A percentile compares a stretch with the other conserved stretches of the same genome.
Conservation (phyloP, 208 protist genomes). For the Vickermania spadyakhi region DNA sequence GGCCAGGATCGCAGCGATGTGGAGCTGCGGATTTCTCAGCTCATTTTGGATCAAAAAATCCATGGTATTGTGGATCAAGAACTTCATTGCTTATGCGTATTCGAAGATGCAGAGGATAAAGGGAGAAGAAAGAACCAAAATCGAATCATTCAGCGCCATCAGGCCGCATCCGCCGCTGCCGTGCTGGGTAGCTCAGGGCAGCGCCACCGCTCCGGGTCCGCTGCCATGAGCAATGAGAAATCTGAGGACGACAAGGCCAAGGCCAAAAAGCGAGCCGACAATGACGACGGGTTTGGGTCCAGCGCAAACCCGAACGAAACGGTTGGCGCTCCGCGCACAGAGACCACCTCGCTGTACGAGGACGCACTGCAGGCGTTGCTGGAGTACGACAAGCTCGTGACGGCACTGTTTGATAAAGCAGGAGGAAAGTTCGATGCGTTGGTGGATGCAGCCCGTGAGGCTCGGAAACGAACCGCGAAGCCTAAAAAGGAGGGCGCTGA, state of each 20-base stretch:
- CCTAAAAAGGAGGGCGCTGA: neutral
- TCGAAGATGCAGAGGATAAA: constrained; percentile 57
- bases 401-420: constrained; percentile 84
- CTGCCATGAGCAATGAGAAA: no score
- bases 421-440: constrained; percentile 77
- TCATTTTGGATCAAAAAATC: constrained; percentile 98
- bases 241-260: constrained; percentile 19
- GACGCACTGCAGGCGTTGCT: constrained; percentile 61
- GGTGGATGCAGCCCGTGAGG: constrained; percentile 63
- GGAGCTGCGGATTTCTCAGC: constrained; percentile 93
- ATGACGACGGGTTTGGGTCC: neutral
- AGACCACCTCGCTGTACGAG: constrained; percentile 55
- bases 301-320: constrained; percentile 5
- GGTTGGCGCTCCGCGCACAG: neutral
- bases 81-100: constrained; percentile 88
- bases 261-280: constrained; percentile 9
- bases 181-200: no score
- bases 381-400: constrained; percentile 70
- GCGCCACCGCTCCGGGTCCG: neutral
- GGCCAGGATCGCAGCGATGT: constrained; percentile 66
- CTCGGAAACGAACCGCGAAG: neutral
- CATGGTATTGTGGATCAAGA: constrained; percentile 89
- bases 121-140: neutral
- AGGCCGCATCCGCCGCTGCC: neutral
- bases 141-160: neutral